Percentiles rank a stretch among this genome's conserved stretches.
These are phyloP conservation scores for Colletotrichum sansevieriae DNA, from an alignment of 2,329 filamentous ascomycete species.

Conservation along the genomic window DNA sequence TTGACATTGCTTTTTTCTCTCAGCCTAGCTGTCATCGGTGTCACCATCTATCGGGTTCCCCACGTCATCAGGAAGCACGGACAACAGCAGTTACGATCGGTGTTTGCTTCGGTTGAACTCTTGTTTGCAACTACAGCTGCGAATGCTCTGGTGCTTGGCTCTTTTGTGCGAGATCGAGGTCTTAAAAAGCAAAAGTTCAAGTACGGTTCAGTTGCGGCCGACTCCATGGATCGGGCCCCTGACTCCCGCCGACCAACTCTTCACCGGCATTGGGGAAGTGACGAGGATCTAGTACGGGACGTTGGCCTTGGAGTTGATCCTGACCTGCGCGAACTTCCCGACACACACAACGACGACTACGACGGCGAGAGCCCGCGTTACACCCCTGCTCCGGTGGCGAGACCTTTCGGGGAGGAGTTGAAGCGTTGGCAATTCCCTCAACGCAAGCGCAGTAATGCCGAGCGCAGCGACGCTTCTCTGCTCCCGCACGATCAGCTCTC, in stretches of 20 bases:
- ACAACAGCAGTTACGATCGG: conserved; percentile 86
- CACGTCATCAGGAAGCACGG: conserved; percentile 79
- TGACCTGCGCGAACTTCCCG: conserved; percentile 59
- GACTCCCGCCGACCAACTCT: conserved; percentile 62
- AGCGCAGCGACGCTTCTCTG: conserved; percentile 62
- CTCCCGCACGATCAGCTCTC: conserved; percentile 52
- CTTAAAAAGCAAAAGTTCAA: conserved; percentile 91
- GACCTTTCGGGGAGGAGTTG: conserved; percentile 53
- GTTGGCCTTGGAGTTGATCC: conserved; percentile 77
- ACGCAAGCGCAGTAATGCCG: conserved; percentile 52
- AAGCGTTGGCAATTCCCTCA: conserved; percentile 63
- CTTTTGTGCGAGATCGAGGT: conserved; percentile 91
- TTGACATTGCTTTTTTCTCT: conserved; percentile 86
- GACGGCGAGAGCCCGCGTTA: conserved; percentile 47
- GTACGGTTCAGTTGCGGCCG: conserved; percentile 69
- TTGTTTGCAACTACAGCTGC: conserved; percentile 88
- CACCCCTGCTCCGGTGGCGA: conserved; percentile 53
- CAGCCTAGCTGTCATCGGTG: conserved; percentile 82
- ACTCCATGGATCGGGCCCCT: conserved; percentile 69
- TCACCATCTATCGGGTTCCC: conserved; percentile 86
- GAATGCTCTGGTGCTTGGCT: conserved; percentile 90
- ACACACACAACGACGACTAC: conserved; percentile 32
- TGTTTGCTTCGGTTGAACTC: conserved; percentile 91
- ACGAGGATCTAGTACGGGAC: conserved; percentile 88
- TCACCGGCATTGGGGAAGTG: conserved; percentile 83